Conservation (phyloP, 495 filamentous ascomycete genomes). For the Articulospora tetracladia region DNA sequence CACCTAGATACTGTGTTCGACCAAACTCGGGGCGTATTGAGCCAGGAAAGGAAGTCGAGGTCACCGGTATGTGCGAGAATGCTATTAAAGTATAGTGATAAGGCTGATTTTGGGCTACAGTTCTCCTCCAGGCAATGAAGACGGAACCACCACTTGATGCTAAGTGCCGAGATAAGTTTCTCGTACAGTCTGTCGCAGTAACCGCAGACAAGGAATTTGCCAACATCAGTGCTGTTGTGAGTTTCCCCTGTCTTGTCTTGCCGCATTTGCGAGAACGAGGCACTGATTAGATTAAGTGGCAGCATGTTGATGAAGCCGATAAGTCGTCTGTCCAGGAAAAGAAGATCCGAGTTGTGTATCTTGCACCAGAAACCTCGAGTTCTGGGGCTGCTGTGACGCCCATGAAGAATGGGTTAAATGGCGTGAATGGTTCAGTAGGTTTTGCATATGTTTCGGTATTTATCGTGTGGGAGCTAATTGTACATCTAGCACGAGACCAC, state of each 20-base stretch:
- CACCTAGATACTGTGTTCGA: slow-evolving; percentile 85
- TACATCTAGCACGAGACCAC: slow-evolving; percentile 15
- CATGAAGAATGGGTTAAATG: slow-evolving; percentile 37
- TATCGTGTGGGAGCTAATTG: background rate
- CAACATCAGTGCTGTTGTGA: slow-evolving; percentile 75
- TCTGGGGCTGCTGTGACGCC: slow-evolving; percentile 30
- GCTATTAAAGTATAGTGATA: background rate
- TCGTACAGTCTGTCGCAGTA: slow-evolving; percentile 90
- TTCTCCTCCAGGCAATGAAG: slow-evolving; percentile 96
- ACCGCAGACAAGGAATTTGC: slow-evolving; percentile 77
- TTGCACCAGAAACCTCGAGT: slow-evolving; percentile 50
- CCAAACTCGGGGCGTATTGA: slow-evolving; percentile 96
- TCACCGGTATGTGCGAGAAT: slow-evolving; percentile 65
- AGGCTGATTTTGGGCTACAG: slow-evolving; percentile 39
- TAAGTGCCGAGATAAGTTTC: slow-evolving; percentile 95
- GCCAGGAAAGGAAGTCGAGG: slow-evolving; percentile 80
- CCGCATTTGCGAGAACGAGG: background rate
- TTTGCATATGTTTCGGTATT: background rate
- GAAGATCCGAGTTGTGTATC: slow-evolving; percentile 91
- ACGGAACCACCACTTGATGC: slow-evolving; percentile 81
- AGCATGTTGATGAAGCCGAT: slow-evolving; percentile 67
- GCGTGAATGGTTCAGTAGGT: slow-evolving; percentile 18
- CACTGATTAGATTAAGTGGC: slow-evolving; percentile 53
- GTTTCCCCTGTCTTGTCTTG: background rate
- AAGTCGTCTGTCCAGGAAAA: slow-evolving; percentile 80